Base-by-base conservation (phyloP, 805 yeast species). In the Yamadazyma scolyti region DNA sequence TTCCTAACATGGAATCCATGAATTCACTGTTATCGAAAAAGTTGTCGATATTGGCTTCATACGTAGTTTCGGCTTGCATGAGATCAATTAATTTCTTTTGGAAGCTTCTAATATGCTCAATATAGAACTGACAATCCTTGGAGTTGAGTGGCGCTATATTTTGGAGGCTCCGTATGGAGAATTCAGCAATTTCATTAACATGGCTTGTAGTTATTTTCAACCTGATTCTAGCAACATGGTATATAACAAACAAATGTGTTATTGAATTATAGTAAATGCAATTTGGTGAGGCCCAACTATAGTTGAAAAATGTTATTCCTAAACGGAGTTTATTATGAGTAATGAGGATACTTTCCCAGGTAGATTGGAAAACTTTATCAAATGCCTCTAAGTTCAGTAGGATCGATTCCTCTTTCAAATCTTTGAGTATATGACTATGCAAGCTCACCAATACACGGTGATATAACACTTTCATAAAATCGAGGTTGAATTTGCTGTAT, bases 241-340 rank as follows among this genome's bases (percentile, higher is more conserved):
- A 30, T 9, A 45, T 37, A 36, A 37, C 40, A 11, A 28, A 28
- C 10, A 45, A 20, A 23, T 42, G 39, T 11, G 28, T 29, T 4
- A 34, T 25, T 3, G 33, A 36, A 1, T 39, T 44, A 21, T 35
- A 15, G 18, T 12, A 39, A 3, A 45, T 27, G 21, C 37, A 39
- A 30, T 44, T 43, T 17, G 37, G 34, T 14, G 48, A 46, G 12
- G 41, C 40, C 49, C 48, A 43, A 5, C 41, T 34, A 20, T 31
- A 45, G 24, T 42, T 41, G 25, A 43, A 31, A 13, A 39, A 29
- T 18, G 30, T 30, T 9, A 35, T 23, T 5, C n/a, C n/a, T n/a
- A n/a, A n/a, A n/a, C n/a, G n/a, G n/a, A n/a, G n/a, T n/a, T n/a
- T n/a, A n/a, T n/a, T n/a, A n/a, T n/a, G n/a, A n/a, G n/a, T n/a